Base-by-base conservation (phyloP, 2,329 filamentous ascomycete species). In the Fusarium zealandicum region DNA sequence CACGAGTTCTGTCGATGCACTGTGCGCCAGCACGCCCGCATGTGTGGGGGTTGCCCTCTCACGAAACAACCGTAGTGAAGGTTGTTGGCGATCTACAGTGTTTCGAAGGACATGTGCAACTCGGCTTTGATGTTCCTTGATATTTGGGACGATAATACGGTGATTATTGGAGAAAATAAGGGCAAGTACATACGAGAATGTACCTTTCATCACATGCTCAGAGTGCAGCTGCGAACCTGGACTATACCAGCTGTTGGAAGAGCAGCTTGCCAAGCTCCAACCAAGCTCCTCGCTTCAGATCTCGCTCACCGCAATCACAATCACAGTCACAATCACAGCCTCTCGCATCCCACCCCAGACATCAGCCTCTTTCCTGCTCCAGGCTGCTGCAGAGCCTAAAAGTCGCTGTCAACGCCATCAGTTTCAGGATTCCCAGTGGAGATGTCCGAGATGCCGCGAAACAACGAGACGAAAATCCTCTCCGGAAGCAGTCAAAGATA, bases 81-180 rank as follows among this genome's bases (percentile, higher is more conserved):
- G 8, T 8, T 9, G 22, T 25, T 25, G 6, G 7, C 7, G 6
- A 9, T 25, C 8, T 25, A 25, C 22, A 25, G 22, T 8, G 49
- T 47, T 59, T 59, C 33, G 45, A 59, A 47, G 35, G 37, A 50
- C 41, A 40, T 59, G 49, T 47, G 35, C 44, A 18, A 47, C 58
- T 55, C 12, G 56, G 30, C 17, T 41, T 41, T 47, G 12, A 28
- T 30, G 37, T 37, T 41, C 59, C 36, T 54, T 42, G 30, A 46
- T 40, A 14, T 28, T 30, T 14, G 41, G 22, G 22, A 25, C 22
- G 22, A 25, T 25, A 25, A n/a, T n/a, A n/a, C n/a, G n/a, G n/a
- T n/a, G n/a, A n/a, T n/a, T n/a, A n/a, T 6, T 35, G 22, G 17
- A 28, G 33, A 27, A 18, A 25, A 40, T 18, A n/a, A 40, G 12